phyloP scores from a whole-genome alignment of 345 rosid genomes.

The Jatropha curcas region DNA sequence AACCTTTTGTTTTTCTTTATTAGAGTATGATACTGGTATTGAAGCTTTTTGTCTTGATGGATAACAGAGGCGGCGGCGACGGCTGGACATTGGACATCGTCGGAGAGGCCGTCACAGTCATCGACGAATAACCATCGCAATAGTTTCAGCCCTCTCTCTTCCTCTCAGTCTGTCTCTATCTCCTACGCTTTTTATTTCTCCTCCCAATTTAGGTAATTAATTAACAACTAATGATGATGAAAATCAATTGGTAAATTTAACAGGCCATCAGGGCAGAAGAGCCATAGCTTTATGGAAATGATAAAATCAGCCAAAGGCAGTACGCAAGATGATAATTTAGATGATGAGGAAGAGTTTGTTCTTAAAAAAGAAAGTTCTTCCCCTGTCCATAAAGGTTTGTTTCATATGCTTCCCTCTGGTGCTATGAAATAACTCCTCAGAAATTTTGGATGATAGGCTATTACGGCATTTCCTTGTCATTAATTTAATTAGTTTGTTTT shows the following conservation, averaged over 20 bases:
- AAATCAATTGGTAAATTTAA: slow-evolving; percentile 9
- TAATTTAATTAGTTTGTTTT: neutral
- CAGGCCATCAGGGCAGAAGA: slow-evolving; percentile 64
- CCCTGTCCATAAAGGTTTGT: slow-evolving; percentile 55
- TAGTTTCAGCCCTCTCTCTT: slow-evolving; percentile 66
- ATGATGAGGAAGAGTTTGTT: slow-evolving; percentile 68
- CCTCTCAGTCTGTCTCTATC: slow-evolving; percentile 61
- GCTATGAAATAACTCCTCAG: neutral
- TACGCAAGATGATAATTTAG: slow-evolving; percentile 61
- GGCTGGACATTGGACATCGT: slow-evolving; percentile 51
- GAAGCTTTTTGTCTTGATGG: slow-evolving; percentile 15
- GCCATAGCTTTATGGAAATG: slow-evolving; percentile 90
- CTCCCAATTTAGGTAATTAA: neutral
- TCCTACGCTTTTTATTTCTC: neutral
- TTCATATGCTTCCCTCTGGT: neutral
- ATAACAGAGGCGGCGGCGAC: slow-evolving; percentile 43
- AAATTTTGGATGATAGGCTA: neutral
- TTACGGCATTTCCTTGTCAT: neutral
- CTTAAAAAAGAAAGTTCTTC: slow-evolving; percentile 71
- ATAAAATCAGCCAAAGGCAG: slow-evolving; percentile 72
- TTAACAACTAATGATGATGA: neutral
- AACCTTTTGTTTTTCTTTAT: neutral
- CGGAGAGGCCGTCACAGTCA: slow-evolving; percentile 60
- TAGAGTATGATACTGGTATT: neutral
- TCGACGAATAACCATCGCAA: slow-evolving; percentile 52